A percentile compares a stretch with the other conserved stretches of the same genome.
These are phyloP conservation scores for Vicia faba DNA, from an alignment of 306 rosid species.

Conservation along the genomic window DNA sequence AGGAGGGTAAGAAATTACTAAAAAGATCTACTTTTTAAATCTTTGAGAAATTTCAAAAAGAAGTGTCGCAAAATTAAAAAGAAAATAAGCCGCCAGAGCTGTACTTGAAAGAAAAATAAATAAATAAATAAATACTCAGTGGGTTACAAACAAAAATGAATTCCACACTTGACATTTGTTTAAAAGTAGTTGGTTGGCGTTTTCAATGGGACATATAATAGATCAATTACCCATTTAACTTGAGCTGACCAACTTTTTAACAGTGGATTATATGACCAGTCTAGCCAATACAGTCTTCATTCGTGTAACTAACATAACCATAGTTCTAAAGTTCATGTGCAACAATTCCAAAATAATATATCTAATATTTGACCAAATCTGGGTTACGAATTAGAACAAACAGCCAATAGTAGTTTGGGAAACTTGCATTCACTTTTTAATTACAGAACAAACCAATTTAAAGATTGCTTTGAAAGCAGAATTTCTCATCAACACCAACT, in stretches of 20 bases:
- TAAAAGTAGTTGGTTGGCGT: conserved; percentile 7
- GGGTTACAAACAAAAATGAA: conserved; percentile 21
- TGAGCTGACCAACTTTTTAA: conserved; percentile 9
- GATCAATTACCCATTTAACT: conserved; percentile 11
- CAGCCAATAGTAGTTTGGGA: conserved; percentile 14
- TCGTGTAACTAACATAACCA: conserved; percentile 3
- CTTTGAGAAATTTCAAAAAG: conserved; percentile 24
- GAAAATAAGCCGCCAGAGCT: conserved; percentile 18
- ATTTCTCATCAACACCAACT: conserved; percentile 9
- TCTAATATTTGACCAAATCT: conserved; percentile 17
- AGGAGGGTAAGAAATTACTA: conserved; percentile 14
- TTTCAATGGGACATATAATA: conserved; percentile 34
- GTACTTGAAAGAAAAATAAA: conserved; percentile 10
- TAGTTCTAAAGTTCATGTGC: neutral
- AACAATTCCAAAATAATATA: conserved; percentile 23
- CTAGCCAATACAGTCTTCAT: conserved; percentile 11
- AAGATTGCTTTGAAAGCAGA: conserved; percentile 19
- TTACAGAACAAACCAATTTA: conserved; percentile 23
- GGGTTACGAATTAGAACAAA: conserved; percentile 23
- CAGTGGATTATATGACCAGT: neutral
- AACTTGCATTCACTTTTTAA: conserved; percentile 16
- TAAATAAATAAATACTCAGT: neutral
- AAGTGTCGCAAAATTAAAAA: conserved; percentile 22
- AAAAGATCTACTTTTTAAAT: conserved; percentile 11
- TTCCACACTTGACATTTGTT: conserved; percentile 16